These are phyloP conservation scores for Irineochytrium annulatum DNA, from an alignment of 192 early-diverging fungal species.

Conservation along the genomic window DNA sequence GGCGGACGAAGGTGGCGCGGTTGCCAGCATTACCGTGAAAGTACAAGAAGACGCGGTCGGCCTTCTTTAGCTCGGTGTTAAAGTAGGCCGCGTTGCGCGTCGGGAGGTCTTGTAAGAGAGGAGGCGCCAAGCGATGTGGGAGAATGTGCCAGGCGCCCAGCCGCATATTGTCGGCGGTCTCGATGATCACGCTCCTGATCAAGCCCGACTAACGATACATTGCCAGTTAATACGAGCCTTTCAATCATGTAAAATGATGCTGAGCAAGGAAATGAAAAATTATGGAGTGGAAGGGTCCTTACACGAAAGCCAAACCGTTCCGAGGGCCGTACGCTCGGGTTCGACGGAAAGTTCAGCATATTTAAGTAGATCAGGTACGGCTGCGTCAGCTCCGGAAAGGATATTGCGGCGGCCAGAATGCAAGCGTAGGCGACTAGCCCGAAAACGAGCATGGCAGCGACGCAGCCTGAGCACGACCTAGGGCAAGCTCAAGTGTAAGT, in stretches of 20 bases:
- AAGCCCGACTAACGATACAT: neutral
- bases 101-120: constrained; percentile 7
- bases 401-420: too few relatives aligned
- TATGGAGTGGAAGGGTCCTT: neutral
- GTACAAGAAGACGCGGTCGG: constrained; percentile 43
- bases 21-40: constrained; percentile 54
- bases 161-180: constrained; percentile 32
- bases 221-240: neutral
- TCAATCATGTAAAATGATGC: neutral
- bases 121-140: constrained; percentile 17
- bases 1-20: constrained; percentile 33
- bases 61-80: constrained; percentile 17
- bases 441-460: too few relatives aligned
- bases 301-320: constrained; percentile 35
- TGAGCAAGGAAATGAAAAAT: neutral
- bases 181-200: constrained; percentile 24
- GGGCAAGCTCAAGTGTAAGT: too few relatives aligned
- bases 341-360: constrained; percentile 28
- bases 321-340: constrained; percentile 13
- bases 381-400: constrained; percentile 23
- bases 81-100: constrained; percentile 9
- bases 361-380: constrained; percentile 34
- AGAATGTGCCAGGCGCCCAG: constrained; percentile 48
- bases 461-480: too few relatives aligned
- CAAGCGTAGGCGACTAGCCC: too few relatives aligned